These are phyloP conservation scores for Chalaropsis ovoidea DNA, from an alignment of 2,329 filamentous ascomycete genomes.

Conservation along the genomic window DNA sequence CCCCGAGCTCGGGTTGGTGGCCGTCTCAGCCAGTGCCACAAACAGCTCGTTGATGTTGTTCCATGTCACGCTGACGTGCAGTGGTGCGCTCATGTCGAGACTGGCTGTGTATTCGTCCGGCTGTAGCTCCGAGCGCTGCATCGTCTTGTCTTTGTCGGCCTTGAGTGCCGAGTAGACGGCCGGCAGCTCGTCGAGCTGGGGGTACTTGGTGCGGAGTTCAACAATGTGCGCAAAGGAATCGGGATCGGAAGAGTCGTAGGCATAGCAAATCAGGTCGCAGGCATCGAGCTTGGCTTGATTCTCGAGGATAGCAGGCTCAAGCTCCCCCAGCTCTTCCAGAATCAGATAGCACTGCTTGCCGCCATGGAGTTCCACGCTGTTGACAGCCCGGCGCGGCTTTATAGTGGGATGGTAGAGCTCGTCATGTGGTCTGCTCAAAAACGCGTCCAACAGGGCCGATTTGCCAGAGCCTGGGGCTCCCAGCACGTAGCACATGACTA, in stretches of 20 bases:
- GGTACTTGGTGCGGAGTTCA: constrained; percentile 64
- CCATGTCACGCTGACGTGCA: constrained; percentile 95
- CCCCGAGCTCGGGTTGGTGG: constrained; percentile 76
- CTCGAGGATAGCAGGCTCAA: constrained; percentile 90
- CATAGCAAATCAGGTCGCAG: constrained; percentile 88
- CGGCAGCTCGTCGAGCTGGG: constrained; percentile 78
- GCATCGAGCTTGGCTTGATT: constrained; percentile 83
- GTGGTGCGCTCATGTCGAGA: constrained; percentile 77
- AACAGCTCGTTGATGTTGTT: constrained; percentile 88
- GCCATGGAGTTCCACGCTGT: constrained; percentile 89
- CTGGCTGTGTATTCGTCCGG: constrained; percentile 82
- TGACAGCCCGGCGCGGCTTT: constrained; percentile 84
- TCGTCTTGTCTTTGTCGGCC: constrained; percentile 90
- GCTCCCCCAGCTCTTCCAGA: constrained; percentile 83
- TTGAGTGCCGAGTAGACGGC: constrained; percentile 89
- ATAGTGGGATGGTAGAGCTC: constrained; percentile 84
- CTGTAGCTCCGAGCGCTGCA: constrained; percentile 82
- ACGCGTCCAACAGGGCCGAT: constrained; percentile 79
- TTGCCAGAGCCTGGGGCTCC: constrained; percentile 82
- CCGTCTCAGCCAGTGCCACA: constrained; percentile 80
- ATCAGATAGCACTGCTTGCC: constrained; percentile 97
- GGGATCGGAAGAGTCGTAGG: constrained; percentile 93
- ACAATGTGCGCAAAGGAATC: constrained; percentile 92
- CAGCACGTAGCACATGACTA: constrained; percentile 85
- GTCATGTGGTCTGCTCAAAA: constrained; percentile 80